Percentiles rank a stretch among this genome's conserved stretches.
Conservation (phyloP, 2,329 filamentous ascomycete genomes). For the Epichloe amarillans region DNA sequence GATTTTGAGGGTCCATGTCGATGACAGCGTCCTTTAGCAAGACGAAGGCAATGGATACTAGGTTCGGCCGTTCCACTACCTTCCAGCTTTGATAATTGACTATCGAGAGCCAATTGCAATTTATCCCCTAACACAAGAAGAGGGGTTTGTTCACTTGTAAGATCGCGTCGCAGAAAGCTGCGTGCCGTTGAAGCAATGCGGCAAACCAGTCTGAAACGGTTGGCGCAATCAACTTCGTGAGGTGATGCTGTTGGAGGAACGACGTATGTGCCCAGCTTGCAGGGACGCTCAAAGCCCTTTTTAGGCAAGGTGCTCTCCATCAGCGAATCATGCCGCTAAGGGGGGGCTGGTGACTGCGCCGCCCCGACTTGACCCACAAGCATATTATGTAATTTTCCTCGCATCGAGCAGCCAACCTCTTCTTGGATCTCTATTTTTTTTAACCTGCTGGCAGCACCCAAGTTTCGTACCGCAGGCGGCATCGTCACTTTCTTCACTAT, state of each 20-base stretch:
- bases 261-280: neutral
- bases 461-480: neutral
- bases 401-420: neutral
- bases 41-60: neutral
- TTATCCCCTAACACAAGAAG: too few species aligned
- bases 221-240: neutral
- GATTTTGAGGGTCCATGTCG: constrained; percentile 27
- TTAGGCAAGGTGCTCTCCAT: neutral
- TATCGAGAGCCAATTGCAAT: neutral
- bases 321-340: neutral
- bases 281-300: neutral
- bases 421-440: neutral
- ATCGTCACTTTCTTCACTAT: neutral
- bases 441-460: neutral
- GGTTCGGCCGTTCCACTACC: neutral
- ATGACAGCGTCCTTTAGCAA: constrained; percentile 2
- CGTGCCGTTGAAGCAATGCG: neutral
- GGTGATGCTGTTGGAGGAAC: neutral
- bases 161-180: neutral
- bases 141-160: neutral
- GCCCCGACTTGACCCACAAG: neutral
- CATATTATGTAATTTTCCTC: neutral
- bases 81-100: neutral
- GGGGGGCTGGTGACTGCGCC: neutral
- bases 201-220: neutral